Evolutionary conservation across 768 basidiomycete genomes (phyloP), one percentile per base, ranked within the genome.

Genomic region (Flagelloscypha sp.): DNA sequence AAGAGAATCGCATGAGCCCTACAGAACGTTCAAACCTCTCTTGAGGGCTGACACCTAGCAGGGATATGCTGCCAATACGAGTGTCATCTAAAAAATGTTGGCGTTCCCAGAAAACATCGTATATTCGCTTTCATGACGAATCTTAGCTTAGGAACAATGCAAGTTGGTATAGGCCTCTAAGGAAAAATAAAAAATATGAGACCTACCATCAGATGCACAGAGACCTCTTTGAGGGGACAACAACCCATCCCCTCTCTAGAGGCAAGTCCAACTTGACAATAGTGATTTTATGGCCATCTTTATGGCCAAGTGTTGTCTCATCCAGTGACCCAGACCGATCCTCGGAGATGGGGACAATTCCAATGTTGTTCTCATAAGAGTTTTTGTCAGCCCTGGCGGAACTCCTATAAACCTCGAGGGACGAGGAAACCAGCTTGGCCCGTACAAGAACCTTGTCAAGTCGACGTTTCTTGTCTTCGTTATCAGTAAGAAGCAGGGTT

Each of bases 111-210:
- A 44, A 7, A 79, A 57, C 2, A 79, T 48, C 2, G 68, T 65
- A 40, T 72, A 74, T 18, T 71, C 67, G 5, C 70, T 73, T 9
- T 63, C 63, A 41, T 78, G 77, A 49, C 63, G 65, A 37, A 79
- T 61, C 33, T 55, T 63, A 9, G 64, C 67, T 65, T 73, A 41
- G 27, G n/a, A n/a, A 44, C 23, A 28, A 33, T 27, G n/a, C 22
- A 29, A 22, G 27, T 29, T 19, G 7, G 17, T 13, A n/a, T n/a
- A n/a, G 5, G 10, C 3, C 8, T 7, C 27, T 27, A 12, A 19
- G 25, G 11, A 30, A 35, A 9, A 3, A 20, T 6, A 23, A 5
- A 18, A 35, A 32, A 8, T n/a, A n/a, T n/a, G 16, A 18, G 3
- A 30, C 53, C 24, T 30, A 65, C 66, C 33, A 56, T 66, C 21